A percentile compares a stretch with the other conserved stretches of the same genome.
phyloP scores from a whole-genome alignment of 805 yeast species.

The Lipomyces yamadae region DNA sequence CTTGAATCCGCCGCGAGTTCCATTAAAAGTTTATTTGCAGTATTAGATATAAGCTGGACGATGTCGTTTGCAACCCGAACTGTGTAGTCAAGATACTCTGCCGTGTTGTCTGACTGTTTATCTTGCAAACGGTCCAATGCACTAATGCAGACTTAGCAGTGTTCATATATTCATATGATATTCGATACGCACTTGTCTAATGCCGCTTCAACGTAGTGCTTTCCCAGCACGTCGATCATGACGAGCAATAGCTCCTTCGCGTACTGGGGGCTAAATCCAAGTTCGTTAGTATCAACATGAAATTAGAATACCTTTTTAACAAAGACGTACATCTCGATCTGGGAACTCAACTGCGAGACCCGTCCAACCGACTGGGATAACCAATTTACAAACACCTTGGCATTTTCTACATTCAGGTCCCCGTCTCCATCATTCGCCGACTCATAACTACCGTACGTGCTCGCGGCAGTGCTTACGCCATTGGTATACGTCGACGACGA shows the following conservation, averaged over 20 bases:
- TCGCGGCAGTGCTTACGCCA: not conserved
- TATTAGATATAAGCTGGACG: slow-evolving; percentile 24
- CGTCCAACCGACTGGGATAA: slow-evolving; percentile 27
- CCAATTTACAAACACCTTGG: slow-evolving; percentile 23
- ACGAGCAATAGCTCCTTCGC: slow-evolving; percentile 24
- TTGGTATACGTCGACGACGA: not conserved
- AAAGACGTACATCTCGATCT: slow-evolving; percentile 27
- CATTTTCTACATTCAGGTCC: slow-evolving; percentile 18
- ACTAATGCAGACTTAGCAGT: not conserved
- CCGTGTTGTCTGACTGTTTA: slow-evolving; percentile 7
- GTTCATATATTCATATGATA: not conserved
- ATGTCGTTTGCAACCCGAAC: slow-evolving; percentile 18
- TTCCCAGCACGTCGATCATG: slow-evolving; percentile 25
- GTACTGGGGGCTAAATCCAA: slow-evolving; percentile 26
- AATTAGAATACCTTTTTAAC: not conserved
- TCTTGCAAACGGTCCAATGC: slow-evolving; percentile 21
- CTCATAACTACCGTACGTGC: not conserved
- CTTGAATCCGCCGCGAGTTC: slow-evolving; percentile 29
- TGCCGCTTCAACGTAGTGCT: slow-evolving; percentile 27
- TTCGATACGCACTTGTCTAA: slow-evolving; percentile 23
- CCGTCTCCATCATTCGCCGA: slow-evolving; percentile 19
- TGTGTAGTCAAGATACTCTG: slow-evolving; percentile 14
- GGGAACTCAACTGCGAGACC: slow-evolving; percentile 26
- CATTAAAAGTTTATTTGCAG: slow-evolving; percentile 23
- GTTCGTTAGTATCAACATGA: not conserved